Conservation (phyloP, 257 asterid genomes). For the Nicotiana attenuata region DNA sequence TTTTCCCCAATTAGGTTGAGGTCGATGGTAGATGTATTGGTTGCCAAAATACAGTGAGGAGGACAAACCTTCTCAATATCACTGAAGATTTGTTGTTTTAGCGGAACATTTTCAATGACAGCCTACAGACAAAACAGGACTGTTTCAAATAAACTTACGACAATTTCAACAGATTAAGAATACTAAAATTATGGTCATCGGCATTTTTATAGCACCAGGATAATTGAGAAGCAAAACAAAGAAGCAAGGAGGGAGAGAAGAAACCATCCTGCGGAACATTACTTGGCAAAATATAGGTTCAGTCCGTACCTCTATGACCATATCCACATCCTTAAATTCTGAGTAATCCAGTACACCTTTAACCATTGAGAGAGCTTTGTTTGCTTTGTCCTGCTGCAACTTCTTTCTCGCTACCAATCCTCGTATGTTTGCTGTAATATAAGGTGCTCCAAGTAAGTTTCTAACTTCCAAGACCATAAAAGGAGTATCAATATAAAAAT, state of each 20-base stretch:
- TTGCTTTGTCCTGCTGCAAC: slow-evolving; percentile 66
- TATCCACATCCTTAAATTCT: slow-evolving; percentile 80
- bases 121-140: slow-evolving; percentile 59
- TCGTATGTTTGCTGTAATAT: slow-evolving; percentile 58
- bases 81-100: slow-evolving; percentile 75
- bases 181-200: background rate
- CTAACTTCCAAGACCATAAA: slow-evolving; percentile 6
- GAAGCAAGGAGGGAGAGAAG: background rate
- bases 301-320: slow-evolving; percentile 82
- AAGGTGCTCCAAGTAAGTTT: slow-evolving; percentile 8
- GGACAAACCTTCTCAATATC: slow-evolving; percentile 91
- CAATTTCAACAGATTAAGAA: background rate
- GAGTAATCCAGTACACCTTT: slow-evolving; percentile 81
- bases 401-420: slow-evolving; percentile 73
- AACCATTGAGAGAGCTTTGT: slow-evolving; percentile 61
- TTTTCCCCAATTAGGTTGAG: slow-evolving; percentile 71
- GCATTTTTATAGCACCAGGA: background rate
- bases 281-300: background rate
- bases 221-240: background rate
- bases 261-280: background rate
- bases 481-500: background rate
- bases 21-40: slow-evolving; percentile 94
- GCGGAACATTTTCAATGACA: slow-evolving; percentile 69
- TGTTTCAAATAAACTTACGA: slow-evolving; percentile 14
- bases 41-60: slow-evolving; percentile 89